phyloP scores from a whole-genome alignment of 441 rosid species.

The Euphorbia celastroides region DNA sequence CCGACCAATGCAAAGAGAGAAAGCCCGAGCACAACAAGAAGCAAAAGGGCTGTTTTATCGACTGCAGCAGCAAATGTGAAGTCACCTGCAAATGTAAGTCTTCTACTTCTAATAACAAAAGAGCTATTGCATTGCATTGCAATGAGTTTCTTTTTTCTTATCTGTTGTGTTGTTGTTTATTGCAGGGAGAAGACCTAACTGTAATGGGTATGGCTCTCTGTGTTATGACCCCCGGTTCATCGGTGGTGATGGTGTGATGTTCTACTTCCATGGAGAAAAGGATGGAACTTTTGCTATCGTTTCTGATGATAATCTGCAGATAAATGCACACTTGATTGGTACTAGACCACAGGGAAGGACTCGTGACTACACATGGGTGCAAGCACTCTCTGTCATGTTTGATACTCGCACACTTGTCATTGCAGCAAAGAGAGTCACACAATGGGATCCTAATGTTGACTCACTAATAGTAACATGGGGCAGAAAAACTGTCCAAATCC shows the following conservation, averaged over 20 bases:
- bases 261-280: too few species aligned
- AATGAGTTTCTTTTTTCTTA: background rate
- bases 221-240: too few species aligned
- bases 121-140: background rate
- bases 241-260: too few species aligned
- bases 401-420: conserved; percentile 55
- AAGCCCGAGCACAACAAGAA: too few species aligned
- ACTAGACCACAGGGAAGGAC: conserved; percentile 62
- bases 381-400: conserved; percentile 67
- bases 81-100: conserved; percentile 83
- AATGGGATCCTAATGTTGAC: conserved; percentile 54
- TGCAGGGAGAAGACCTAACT: conserved; percentile 73
- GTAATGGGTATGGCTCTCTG: too few species aligned
- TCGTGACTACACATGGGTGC: conserved; percentile 87
- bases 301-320: too few species aligned
- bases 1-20: too few species aligned
- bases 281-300: too few species aligned
- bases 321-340: conserved; percentile 84
- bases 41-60: too few species aligned
- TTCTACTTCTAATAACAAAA: background rate
- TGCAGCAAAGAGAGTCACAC: conserved; percentile 47
- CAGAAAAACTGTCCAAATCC: conserved; percentile 43
- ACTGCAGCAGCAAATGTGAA: too few species aligned
- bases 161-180: conserved; percentile 87
- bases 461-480: conserved; percentile 56